Percentiles rank a stretch among this genome's conserved stretches.
phyloP scores from a whole-genome alignment of 1,284 basidiomycete genomes.

The Anthracocystis walkeri region DNA sequence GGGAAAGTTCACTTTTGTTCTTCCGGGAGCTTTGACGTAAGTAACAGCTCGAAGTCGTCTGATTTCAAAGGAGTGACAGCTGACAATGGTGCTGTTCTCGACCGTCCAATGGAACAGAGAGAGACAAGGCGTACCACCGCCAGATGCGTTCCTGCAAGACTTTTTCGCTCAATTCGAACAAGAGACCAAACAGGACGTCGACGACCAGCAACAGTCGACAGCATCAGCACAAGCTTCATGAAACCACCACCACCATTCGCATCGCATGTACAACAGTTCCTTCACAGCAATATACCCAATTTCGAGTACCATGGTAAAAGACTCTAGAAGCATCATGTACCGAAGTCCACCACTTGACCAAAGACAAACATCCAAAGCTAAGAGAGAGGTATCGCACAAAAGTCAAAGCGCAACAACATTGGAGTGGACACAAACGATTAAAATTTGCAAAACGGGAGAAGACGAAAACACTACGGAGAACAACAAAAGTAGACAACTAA shows the following conservation, averaged over 20 bases:
- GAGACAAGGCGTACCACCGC: constrained; percentile 45
- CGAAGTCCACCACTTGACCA: too few species aligned
- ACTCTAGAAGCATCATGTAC: not conserved
- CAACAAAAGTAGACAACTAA: not conserved
- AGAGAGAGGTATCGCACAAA: too few species aligned
- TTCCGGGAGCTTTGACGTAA: constrained; percentile 61
- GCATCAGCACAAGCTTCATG: not conserved
- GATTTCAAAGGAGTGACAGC: not conserved
- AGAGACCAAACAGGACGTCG: not conserved
- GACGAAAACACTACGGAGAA: not conserved
- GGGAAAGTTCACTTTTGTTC: constrained; percentile 60
- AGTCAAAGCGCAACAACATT: not conserved
- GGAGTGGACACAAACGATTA: constrained; percentile 1
- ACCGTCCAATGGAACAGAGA: constrained; percentile 16
- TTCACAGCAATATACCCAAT: constrained; percentile 4
- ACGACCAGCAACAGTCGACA: not conserved
- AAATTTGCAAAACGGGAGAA: not conserved
- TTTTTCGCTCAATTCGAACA: constrained; percentile 7
- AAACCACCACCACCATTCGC: not conserved
- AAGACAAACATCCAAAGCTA: too few species aligned
- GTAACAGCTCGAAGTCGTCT: constrained; percentile 6
- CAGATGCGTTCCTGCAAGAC: constrained; percentile 44
- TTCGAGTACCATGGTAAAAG: not conserved
- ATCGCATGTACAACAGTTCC: constrained; percentile 1
- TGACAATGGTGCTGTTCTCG: constrained; percentile 1